phyloP scores from a whole-genome alignment of 805 yeast genomes.

The Ogataea thermomethanolica region DNA sequence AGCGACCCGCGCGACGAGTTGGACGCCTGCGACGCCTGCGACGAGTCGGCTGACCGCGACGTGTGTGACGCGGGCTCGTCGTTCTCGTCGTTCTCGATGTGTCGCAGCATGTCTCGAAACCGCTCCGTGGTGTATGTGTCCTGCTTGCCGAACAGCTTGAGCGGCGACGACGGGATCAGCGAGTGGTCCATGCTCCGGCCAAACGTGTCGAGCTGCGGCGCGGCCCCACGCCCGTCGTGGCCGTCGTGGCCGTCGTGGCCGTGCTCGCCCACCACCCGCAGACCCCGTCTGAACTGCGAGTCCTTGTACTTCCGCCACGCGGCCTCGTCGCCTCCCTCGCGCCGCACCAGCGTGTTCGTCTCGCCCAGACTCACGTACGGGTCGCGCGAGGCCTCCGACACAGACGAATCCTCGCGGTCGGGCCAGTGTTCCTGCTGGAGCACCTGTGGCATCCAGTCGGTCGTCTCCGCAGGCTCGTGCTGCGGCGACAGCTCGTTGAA shows the following conservation, averaged over 20 bases:
- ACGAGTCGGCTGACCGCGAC: conserved; percentile 13
- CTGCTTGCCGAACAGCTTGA: conserved; percentile 31
- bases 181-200: conserved; percentile 27
- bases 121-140: conserved; percentile 31
- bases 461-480: conserved; percentile 2
- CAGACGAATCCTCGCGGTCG: conserved; percentile 5
- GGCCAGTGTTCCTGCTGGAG: conserved; percentile 28
- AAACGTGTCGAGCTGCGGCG: conserved; percentile 30
- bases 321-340: conserved; percentile 24
- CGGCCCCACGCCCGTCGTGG: neutral
- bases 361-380: conserved; percentile 24
- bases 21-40: conserved; percentile 18
- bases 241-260: too few relatives aligned
- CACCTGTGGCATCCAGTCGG: conserved; percentile 28
- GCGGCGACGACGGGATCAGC: conserved; percentile 29
- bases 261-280: conserved; percentile 7
- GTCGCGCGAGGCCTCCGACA: conserved; percentile 5
- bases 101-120: conserved; percentile 26
- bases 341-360: conserved; percentile 24
- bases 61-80: too few relatives aligned
- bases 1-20: conserved; percentile 18
- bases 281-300: conserved; percentile 19
- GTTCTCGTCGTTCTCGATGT: conserved; percentile 4
- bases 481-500: conserved; percentile 20
- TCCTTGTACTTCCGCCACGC: conserved; percentile 30